phyloP scores from a whole-genome alignment of 192 early-diverging fungal genomes.

The Chytriomyces sp. region DNA sequence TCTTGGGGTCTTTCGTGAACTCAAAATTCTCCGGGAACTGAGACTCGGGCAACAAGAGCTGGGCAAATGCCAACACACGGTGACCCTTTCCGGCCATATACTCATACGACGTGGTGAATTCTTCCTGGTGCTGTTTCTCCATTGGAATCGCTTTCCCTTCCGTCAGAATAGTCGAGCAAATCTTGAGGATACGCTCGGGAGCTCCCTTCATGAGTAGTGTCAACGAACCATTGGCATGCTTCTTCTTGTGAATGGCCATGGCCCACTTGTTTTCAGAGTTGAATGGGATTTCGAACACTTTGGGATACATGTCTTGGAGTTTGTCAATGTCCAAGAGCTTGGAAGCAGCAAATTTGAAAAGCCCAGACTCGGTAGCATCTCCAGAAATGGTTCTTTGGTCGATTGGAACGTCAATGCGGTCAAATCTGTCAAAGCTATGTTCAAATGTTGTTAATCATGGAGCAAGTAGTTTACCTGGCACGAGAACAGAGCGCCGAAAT shows the following conservation, averaged over 20 bases:
- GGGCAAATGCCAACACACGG: constrained; percentile 90
- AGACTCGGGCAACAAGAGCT: constrained; percentile 66
- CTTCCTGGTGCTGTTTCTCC: constrained; percentile 61
- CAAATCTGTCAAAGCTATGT: constrained; percentile 75
- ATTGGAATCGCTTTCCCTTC: constrained; percentile 55
- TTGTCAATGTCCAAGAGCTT: constrained; percentile 73
- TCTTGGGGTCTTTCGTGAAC: constrained; percentile 39
- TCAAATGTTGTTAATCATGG: constrained; percentile 66
- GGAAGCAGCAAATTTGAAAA: constrained; percentile 76
- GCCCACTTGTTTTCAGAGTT: constrained; percentile 93
- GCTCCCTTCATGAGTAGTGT: constrained; percentile 92
- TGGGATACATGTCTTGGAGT: constrained; percentile 61
- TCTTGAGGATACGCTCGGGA: constrained; percentile 84
- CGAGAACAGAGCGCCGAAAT: constrained; percentile 82
- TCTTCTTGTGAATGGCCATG: constrained; percentile 81
- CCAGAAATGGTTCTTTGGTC: constrained; percentile 76
- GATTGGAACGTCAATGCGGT: constrained; percentile 83
- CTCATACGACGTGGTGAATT: constrained; percentile 75
- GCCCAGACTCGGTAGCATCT: constrained; percentile 91
- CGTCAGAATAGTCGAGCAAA: constrained; percentile 73
- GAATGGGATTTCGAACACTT: constrained; percentile 96
- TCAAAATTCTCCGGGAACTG: constrained; percentile 31
- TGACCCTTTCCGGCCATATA: constrained; percentile 89
- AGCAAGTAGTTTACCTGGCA: constrained; percentile 48
- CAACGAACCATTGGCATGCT: constrained; percentile 64